Base-by-base conservation (phyloP, 495 filamentous ascomycete species). In the Lentithecium fluviatile region DNA sequence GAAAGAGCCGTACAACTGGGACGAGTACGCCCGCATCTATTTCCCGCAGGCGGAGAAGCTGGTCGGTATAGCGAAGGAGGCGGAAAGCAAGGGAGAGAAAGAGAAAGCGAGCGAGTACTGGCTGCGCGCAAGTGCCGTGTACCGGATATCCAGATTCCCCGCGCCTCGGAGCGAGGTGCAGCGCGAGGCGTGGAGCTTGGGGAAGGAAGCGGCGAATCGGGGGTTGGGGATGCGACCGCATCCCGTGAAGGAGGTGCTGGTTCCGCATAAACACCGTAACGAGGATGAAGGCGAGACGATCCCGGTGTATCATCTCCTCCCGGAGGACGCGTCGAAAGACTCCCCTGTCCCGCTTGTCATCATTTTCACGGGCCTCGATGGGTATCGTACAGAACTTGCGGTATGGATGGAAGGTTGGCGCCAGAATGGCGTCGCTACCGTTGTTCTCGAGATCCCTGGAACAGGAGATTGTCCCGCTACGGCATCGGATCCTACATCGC, bases 361-460 rank as follows among this genome's bases (percentile, higher is more conserved):
- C 19, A 78, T 91, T 32, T 80, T 91, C 75, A 90, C 85, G 0
- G 88, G 89, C 0, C 76, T 93, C 13, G 89, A 93, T 64, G 89
- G 89, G 10, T 90, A 93, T 67, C 74, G 88, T 13, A 86, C 88
- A 0, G 89, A 93, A 66, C 88, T 91, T 69, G 87, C 85, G n/a
- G 77, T 81, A 38, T 83, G 88, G 36, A 83, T 80, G 53, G 79
- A 88, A 36, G 85, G 88, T 71, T 88, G 71, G 75, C 52, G 82
- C 80, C 59, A 83, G 80, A 20, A 87, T 80, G 83, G 85, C 71
- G 23, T 75, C 70, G 73, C 53, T 6, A 61, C 64, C 1, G 76
- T 90, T 3, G 76, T 88, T 25, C 79, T 83, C 23, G 89, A 93
- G 73, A 89, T 93, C 57, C 89, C 88, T 0, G 89, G 89, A 0